Base-by-base conservation (phyloP, 2,329 filamentous ascomycete species). In the Aspergillus eucalypticola region DNA sequence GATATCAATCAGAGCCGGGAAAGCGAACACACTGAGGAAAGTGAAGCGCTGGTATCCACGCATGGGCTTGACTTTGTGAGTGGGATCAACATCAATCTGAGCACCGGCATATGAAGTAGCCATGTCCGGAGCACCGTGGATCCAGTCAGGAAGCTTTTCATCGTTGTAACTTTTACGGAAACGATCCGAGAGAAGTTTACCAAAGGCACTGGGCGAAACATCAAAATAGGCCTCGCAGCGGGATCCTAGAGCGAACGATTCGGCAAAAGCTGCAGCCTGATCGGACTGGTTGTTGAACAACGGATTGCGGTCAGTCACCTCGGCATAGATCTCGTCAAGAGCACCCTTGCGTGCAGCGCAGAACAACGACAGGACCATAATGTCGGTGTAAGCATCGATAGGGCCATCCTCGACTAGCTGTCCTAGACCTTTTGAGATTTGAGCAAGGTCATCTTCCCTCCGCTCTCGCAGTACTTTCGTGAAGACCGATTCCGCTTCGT, bases 181-280 rank as follows among this genome's bases (percentile, higher is more conserved):
- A 3, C 77, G 73, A 61, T 73, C 67, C 1, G 75, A 74, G 8
- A 79, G 65, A 29, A 78, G 64, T 58, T 78, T 78, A 54, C 82
- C 82, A 35, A 84, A 74, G 5, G 76, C 75, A 29, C 79, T 79
- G 2, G 82, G 82, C 2, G 76, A 68, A 52, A 88, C 80, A 60
- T 85, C 85, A 60, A 88, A 86, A 67, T 87, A 88, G 0, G 82
- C 79, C 61, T 87, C 84, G 66, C 86, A 88, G 56, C 85, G 83
- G 3, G 86, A 88, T 1, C 86, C 86, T 1, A 88, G 75, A 0
- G 85, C 86, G 72, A 86, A 88, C 0, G 86, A 81, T 68, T 88
- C 86, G 0, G 86, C 82, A 66, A 88, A 88, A 6, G 84, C 84
- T 32, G 85, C 86, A 13, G 86, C 85, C 69, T 88, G 86, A 59